phyloP scores from a whole-genome alignment of 1,284 basidiomycete genomes.

The Puccinia hordei region DNA sequence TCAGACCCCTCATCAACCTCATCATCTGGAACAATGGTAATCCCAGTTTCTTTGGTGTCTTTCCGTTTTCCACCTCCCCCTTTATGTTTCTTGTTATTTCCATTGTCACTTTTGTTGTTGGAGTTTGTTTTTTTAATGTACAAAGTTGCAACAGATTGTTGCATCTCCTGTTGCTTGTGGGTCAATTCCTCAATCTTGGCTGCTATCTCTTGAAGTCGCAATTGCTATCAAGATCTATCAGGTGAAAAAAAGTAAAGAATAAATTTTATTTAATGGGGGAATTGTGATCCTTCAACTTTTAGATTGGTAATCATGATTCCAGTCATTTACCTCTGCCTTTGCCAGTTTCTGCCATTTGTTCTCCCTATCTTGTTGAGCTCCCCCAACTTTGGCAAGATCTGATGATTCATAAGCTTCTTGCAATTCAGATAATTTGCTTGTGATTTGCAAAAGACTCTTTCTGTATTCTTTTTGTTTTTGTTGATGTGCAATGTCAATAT shows the following conservation, averaged over 20 bases:
- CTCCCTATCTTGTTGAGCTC: slow-evolving; percentile 52
- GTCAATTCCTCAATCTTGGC: slow-evolving; percentile 40
- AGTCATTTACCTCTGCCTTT: slow-evolving; percentile 30
- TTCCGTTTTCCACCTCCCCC: slow-evolving; percentile 64
- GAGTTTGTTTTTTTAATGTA: slow-evolving; percentile 33
- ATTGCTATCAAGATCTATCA: slow-evolving; percentile 4
- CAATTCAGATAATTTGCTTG: slow-evolving; percentile 68
- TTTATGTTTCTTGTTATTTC: slow-evolving; percentile 51
- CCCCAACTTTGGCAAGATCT: slow-evolving; percentile 64
- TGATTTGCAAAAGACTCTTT: slow-evolving; percentile 75
- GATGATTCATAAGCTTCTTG: slow-evolving; percentile 77
- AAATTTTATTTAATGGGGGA: not conserved
- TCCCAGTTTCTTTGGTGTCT: slow-evolving; percentile 31
- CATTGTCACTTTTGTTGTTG: slow-evolving; percentile 38
- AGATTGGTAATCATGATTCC: not conserved
- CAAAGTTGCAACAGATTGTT: slow-evolving; percentile 44
- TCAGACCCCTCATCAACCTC: slow-evolving; percentile 41
- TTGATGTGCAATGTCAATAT: slow-evolving; percentile 79
- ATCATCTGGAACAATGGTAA: slow-evolving; percentile 42
- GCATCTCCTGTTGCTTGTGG: slow-evolving; percentile 48
- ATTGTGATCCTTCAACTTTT: not conserved
- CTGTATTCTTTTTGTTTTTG: slow-evolving; percentile 84
- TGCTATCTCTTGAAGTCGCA: slow-evolving; percentile 38
- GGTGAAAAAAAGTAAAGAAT: not conserved
- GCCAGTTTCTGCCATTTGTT: slow-evolving; percentile 41